Conservation (phyloP, 306 rosid species). For the Trifolium fragiferum region DNA sequence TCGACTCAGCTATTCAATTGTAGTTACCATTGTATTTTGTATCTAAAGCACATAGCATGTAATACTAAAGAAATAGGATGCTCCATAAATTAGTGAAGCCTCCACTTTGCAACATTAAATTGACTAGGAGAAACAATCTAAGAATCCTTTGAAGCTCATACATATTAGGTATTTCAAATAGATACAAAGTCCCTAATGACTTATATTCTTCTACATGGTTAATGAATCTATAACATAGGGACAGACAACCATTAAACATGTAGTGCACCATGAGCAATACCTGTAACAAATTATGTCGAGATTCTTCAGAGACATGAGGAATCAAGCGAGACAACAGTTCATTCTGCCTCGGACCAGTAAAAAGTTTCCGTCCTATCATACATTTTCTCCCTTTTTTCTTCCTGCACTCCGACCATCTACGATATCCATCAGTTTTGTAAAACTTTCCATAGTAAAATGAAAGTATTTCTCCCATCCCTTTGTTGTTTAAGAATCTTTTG, state of each 20-base stretch:
- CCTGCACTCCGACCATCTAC: constrained; percentile 72
- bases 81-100: too few relatives aligned
- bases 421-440: constrained; percentile 62
- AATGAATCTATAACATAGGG: not conserved
- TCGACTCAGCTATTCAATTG: too few relatives aligned
- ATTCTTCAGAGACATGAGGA: constrained; percentile 58
- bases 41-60: too few relatives aligned
- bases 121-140: not conserved
- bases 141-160: not conserved
- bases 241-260: too few relatives aligned
- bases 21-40: too few relatives aligned
- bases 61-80: too few relatives aligned
- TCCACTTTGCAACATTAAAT: not conserved
- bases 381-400: constrained; percentile 65
- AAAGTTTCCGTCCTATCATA: constrained; percentile 60
- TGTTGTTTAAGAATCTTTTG: constrained; percentile 62
- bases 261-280: too few relatives aligned
- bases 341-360: constrained; percentile 70
- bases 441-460: constrained; percentile 80
- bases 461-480: constrained; percentile 63
- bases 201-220: not conserved
- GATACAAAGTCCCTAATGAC: not conserved
- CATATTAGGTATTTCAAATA: not conserved
- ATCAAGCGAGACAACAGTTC: constrained; percentile 70
- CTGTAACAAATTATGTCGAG: constrained; percentile 7